Conservation (phyloP, 352 stramenopile species). For the Blastocystis sp. region DNA sequence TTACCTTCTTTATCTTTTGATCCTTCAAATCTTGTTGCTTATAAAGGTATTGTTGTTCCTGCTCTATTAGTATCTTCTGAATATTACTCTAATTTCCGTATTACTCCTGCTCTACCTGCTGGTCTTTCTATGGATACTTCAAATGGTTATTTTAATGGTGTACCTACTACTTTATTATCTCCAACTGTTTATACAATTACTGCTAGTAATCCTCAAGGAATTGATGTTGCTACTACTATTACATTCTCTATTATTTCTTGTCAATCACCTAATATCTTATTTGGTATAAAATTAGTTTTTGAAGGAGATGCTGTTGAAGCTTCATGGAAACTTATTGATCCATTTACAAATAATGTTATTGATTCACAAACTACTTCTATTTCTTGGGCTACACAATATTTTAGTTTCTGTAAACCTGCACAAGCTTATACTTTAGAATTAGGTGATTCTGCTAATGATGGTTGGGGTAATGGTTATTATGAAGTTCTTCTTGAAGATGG, state of each 20-base stretch:
- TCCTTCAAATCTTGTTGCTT: not conserved
- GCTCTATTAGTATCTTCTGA: not conserved
- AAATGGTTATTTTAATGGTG: slow-evolving; percentile 16
- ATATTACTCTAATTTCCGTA: not conserved
- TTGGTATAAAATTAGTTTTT: too few relatives aligned
- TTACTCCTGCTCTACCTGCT: not conserved
- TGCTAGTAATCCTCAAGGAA: slow-evolving; percentile 4
- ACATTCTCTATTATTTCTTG: slow-evolving; percentile 8
- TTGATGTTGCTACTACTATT: not conserved
- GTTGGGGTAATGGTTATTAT: too few relatives aligned
- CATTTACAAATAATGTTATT: not conserved
- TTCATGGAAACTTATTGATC: too few relatives aligned
- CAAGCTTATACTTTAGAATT: not conserved
- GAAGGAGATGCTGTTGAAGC: too few relatives aligned
- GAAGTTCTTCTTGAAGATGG: too few relatives aligned
- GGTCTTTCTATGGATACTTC: slow-evolving; percentile 8
- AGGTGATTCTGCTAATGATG: not conserved
- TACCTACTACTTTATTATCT: not conserved
- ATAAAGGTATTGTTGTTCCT: slow-evolving; percentile 5
- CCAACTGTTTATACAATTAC: slow-evolving; percentile 15
- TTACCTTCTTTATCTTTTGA: not conserved
- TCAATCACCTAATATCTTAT: not conserved
- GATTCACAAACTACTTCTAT: not conserved
- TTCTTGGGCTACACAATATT: not conserved
- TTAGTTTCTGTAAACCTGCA: slow-evolving; percentile 3